Conservation (phyloP, 2,329 filamentous ascomycete genomes). For the Leptodontidium sp. region DNA sequence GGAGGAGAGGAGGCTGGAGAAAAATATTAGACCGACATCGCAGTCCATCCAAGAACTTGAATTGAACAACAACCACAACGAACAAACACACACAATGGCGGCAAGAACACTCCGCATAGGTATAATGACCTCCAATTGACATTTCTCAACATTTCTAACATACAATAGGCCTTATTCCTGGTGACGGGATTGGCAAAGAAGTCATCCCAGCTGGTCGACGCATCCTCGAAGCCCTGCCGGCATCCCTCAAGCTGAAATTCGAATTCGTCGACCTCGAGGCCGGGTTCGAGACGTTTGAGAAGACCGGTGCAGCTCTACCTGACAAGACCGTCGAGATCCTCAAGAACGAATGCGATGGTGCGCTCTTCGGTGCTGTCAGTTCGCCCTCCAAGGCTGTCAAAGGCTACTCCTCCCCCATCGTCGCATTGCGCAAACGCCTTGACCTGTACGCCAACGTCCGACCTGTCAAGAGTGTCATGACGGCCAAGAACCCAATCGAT, state of each 20-base stretch:
- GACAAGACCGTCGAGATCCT: constrained; percentile 91
- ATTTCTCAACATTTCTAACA: constrained; percentile 14
- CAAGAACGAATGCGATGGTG: constrained; percentile 90
- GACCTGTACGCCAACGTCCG: constrained; percentile 97
- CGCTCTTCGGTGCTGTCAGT: constrained; percentile 94
- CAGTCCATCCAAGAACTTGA: neutral
- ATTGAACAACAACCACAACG: constrained; percentile 21
- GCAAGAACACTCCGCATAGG: constrained; percentile 73
- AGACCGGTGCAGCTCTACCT: constrained; percentile 86
- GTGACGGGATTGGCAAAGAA: constrained; percentile 97
- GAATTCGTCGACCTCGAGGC: constrained; percentile 93
- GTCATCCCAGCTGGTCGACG: constrained; percentile 95
- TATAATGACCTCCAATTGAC: constrained; percentile 46
- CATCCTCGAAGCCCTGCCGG: constrained; percentile 89
- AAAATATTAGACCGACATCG: constrained; percentile 25
- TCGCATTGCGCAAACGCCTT: constrained; percentile 93
- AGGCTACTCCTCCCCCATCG: constrained; percentile 89
- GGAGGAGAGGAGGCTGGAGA: neutral
- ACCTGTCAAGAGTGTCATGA: constrained; percentile 85
- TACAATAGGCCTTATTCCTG: constrained; percentile 84
- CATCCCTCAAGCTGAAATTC: constrained; percentile 92
- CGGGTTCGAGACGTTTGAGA: constrained; percentile 92
- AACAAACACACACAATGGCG: constrained; percentile 58
- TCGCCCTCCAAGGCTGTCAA: constrained; percentile 89
- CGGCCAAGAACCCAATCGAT: constrained; percentile 71